phyloP scores from a whole-genome alignment of 345 rosid genomes.

The Salix brachista region DNA sequence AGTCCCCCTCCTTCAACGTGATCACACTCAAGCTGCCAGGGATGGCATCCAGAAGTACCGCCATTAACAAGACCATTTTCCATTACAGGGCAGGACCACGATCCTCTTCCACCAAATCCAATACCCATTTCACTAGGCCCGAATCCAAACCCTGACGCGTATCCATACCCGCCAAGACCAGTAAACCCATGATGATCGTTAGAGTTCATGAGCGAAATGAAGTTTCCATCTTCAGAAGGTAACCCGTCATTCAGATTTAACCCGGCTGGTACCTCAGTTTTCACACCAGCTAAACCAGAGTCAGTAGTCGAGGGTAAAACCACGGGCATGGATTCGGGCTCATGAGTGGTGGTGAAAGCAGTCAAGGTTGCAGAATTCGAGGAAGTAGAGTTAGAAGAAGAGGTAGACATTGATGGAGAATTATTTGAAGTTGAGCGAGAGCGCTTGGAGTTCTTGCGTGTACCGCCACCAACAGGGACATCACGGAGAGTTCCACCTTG shows the following conservation, averaged over 20 bases:
- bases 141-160: slow-evolving; percentile 23
- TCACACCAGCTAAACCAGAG: slow-evolving; percentile 14
- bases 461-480: slow-evolving; percentile 61
- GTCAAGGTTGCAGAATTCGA: slow-evolving; percentile 14
- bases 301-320: slow-evolving; percentile 4
- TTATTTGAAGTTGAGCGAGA: slow-evolving; percentile 28
- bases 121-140: slow-evolving; percentile 35
- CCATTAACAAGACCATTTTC: slow-evolving; percentile 15
- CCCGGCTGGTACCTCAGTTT: slow-evolving; percentile 14
- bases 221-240: slow-evolving; percentile 18
- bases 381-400: slow-evolving; percentile 15
- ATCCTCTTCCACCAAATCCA: slow-evolving; percentile 30
- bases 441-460: slow-evolving; percentile 54
- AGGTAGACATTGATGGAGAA: slow-evolving; percentile 17
- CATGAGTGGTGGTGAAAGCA: slow-evolving; percentile 21
- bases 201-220: slow-evolving; percentile 15
- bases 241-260: slow-evolving; percentile 29
- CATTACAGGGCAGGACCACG: slow-evolving; percentile 40
- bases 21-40: slow-evolving; percentile 33
- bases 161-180: slow-evolving; percentile 19
- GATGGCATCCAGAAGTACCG: slow-evolving; percentile 23
- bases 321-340: slow-evolving; percentile 16
- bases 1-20: slow-evolving; percentile 23
- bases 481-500: slow-evolving; percentile 67
- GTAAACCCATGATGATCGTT: slow-evolving; percentile 22